Evolutionary conservation across 2,329 filamentous ascomycete genomes (phyloP), one percentile per base, ranked within the genome.

Genomic region (Microascus cirrosus): DNA sequence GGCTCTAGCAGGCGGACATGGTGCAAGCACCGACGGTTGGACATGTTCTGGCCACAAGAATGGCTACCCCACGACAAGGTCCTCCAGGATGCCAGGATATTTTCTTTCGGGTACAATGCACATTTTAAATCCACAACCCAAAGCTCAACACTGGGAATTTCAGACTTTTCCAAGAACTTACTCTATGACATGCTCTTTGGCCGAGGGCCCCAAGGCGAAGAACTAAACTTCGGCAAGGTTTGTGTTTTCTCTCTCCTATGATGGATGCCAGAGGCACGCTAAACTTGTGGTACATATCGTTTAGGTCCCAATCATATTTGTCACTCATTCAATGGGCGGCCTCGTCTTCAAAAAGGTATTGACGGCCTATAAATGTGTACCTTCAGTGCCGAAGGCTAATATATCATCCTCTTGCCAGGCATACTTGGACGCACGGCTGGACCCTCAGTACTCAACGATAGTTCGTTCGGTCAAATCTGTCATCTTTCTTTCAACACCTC

Each of bases 1-100:
- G 73, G 73, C 0, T 65, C 65, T n/a, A 73, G 73, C 2, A 65
- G 65, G 1, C 70, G 70, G 58, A 75, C 74, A 59, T 77, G 75
- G 74, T 66, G 66, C 7, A 70, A 71, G 57, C 62, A 65, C 1
- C 54, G 62, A 1, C 63, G 71, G 53, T 64, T 62, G 0, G 55
- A 59, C 1, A 60, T 66, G 12, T 76, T 71, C 60, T 76, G 74
- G 74, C 74, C 74, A 0, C 61, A 69, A 59, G 56, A 64, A 34
- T 77, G 70, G 70, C 65, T 76, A 0, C 69, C 73, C 0, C 56
- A 54, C 18, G 70, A 72, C n/a, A 54, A 62, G 0, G 67, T 62
- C 0, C 63, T 72, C 10, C 32, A 57, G 4, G 59, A 67, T 53
- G 67, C 62, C 1, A 65, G 62, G 28, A 66, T 70, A 3, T 64